A percentile compares a stretch with the other conserved stretches of the same genome.
phyloP scores from a whole-genome alignment of 176 grass and related monocot genomes.

The Oryza rufipogon region DNA sequence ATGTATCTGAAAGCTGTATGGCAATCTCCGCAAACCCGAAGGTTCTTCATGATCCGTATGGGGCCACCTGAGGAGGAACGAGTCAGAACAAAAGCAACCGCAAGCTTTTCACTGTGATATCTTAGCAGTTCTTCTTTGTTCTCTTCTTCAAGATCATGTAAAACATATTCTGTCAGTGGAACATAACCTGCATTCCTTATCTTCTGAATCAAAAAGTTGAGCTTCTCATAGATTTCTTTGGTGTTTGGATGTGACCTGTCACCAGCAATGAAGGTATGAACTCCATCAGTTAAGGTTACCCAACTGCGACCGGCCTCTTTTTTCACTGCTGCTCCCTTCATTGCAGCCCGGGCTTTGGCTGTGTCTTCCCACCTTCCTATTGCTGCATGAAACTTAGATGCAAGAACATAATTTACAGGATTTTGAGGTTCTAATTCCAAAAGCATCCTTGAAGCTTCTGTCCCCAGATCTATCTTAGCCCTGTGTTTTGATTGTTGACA shows the following conservation, averaged over 20 bases:
- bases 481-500: conserved; percentile 66
- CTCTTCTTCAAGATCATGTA: conserved; percentile 75
- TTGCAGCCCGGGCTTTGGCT: conserved; percentile 58
- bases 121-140: conserved; percentile 76
- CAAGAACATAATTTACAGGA: conserved; percentile 83
- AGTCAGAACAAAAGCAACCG: conserved; percentile 73
- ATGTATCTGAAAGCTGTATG: conserved; percentile 76
- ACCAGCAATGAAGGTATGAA: conserved; percentile 75
- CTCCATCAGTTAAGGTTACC: conserved; percentile 72
- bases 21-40: conserved; percentile 78
- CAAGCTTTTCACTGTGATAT: conserved; percentile 81
- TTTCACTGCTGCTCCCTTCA: conserved; percentile 48
- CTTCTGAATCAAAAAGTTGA: conserved; percentile 62
- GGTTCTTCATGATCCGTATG: conserved; percentile 87
- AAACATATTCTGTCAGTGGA: conserved; percentile 59
- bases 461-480: conserved; percentile 54
- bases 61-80: conserved; percentile 53
- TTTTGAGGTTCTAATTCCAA: conserved; percentile 85
- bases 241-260: conserved; percentile 79
- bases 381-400: conserved; percentile 72
- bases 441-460: conserved; percentile 72
- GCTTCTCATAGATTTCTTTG: conserved; percentile 71
- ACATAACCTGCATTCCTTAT: conserved; percentile 69
- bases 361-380: conserved; percentile 82
- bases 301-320: conserved; percentile 87